phyloP scores from a whole-genome alignment of 192 early-diverging fungal genomes.

The Linnemannia elongata region DNA sequence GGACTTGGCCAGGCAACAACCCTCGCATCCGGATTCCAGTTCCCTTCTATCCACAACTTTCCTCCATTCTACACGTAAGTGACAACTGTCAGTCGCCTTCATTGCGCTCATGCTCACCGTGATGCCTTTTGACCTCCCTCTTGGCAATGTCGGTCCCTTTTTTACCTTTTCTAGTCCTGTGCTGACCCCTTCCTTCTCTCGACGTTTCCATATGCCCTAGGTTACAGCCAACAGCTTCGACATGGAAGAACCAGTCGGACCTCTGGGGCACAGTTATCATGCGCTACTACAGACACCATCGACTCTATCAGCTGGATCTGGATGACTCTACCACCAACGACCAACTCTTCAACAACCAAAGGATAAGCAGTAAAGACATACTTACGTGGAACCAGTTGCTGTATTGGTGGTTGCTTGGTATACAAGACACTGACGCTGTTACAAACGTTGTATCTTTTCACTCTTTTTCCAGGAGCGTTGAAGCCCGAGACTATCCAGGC shows the following conservation, averaged over 20 bases:
- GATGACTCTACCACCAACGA: constrained; percentile 65
- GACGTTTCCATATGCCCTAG: not conserved
- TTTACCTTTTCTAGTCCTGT: not conserved
- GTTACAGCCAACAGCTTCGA: constrained; percentile 58
- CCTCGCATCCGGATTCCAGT: constrained; percentile 66
- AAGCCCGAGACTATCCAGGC: constrained; percentile 75
- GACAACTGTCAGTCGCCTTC: not conserved
- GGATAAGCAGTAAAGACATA: constrained; percentile 70
- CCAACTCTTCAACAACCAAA: constrained; percentile 77
- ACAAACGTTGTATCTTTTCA: not conserved
- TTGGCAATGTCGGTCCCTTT: not conserved
- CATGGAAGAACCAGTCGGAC: constrained; percentile 79
- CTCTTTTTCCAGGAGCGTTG: constrained; percentile 60
- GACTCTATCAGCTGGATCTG: constrained; percentile 74
- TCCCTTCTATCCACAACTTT: constrained; percentile 90
- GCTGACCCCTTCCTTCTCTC: not conserved
- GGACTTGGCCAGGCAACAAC: constrained; percentile 42
- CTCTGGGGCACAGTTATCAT: constrained; percentile 87
- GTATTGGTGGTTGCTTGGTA: not conserved
- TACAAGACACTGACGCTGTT: not conserved
- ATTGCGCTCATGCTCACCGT: not conserved
- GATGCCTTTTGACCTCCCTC: not conserved
- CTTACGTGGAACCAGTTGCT: not conserved
- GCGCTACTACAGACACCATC: constrained; percentile 74
- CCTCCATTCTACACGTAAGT: constrained; percentile 92